Evolutionary conservation across 1,284 basidiomycete species (phyloP), one percentile per base, ranked within the genome.

Genomic region (Boletus sp.): DNA sequence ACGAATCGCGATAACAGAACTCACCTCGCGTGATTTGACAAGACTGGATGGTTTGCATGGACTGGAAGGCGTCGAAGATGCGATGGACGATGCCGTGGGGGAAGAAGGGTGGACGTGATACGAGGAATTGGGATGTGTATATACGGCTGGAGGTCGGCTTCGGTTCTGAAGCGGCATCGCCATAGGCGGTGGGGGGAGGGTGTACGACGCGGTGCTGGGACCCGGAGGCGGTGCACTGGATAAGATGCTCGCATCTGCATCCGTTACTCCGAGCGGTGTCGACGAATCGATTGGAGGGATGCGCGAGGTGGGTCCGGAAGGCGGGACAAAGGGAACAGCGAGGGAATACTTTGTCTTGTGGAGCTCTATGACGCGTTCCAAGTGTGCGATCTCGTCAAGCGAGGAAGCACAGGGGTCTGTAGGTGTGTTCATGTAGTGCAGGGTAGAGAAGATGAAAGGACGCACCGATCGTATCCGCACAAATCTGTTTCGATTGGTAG

Each of bases 321-420:
- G 49, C 19, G 75, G 76, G 16, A 70, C 57, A 53, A 82, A 88
- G 4, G 74, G 73, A 34, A 62, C 67, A 17, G 65, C 47, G 0
- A 68, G 58, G 5, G 68, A 73, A 59, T 87, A 88, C 39, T 65
- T 68, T 1, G 69, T 70, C 51, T 70, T 65, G 59, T 85, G 85
- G 8, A 88, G 66, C 2, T 71, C 56, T 4, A 71, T 65, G 10
- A 85, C 84, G 14, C 54, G 57, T 41, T 71, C 67, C 72, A 80
- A 78, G 55, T 89, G 85, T 3, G 57, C 53, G 5, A 80, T 72
- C 61, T 89, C 82, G 3, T 83, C 82, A 46, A 81, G 79, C 0
- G 66, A 59, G 12, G 78, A 77, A 16, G 53, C 49, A 55, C 80
- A 84, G 12, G 54, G 58, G 33, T 71, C 77, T 80, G 49, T 20